Evolutionary conservation across 495 filamentous ascomycete species (phyloP).

Genomic region (Podospora sp.): DNA sequence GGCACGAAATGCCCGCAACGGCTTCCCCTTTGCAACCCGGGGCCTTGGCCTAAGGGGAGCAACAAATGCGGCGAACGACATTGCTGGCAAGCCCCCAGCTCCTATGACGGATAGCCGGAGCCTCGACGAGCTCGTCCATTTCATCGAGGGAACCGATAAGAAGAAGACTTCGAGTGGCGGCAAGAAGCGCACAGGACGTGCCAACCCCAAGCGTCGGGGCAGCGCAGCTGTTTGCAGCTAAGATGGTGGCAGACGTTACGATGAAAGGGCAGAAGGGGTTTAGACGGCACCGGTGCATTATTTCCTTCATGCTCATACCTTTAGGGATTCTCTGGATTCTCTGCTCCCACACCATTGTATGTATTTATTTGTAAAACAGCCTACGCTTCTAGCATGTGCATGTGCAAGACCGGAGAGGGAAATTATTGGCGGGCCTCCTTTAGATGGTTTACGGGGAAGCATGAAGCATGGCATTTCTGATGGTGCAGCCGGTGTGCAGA

Average conservation of each 20-base stretch:
- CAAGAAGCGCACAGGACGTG: conserved; percentile 15
- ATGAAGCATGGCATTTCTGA: neutral
- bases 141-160: conserved; percentile 18
- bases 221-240: conserved; percentile 7
- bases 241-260: neutral
- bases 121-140: conserved; percentile 23
- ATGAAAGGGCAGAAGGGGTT: neutral
- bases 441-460: conserved; percentile 6
- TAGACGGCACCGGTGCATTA: conserved; percentile 2
- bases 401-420: conserved; percentile 3
- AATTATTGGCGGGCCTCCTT: neutral
- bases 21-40: conserved; percentile 51
- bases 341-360: neutral
- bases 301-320: neutral
- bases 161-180: conserved; percentile 11
- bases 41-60: conserved; percentile 46
- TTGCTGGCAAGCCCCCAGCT: neutral
- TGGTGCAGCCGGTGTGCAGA: neutral
- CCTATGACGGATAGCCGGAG: conserved; percentile 9
- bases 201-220: conserved; percentile 14
- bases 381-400: conserved; percentile 10
- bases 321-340: conserved; percentile 1
- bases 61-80: neutral
- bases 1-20: conserved; percentile 63
- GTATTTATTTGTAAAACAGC: neutral